These are phyloP conservation scores for Rhinocladiella similis DNA, from an alignment of 2,329 filamentous ascomycete species.

Conservation along the genomic window DNA sequence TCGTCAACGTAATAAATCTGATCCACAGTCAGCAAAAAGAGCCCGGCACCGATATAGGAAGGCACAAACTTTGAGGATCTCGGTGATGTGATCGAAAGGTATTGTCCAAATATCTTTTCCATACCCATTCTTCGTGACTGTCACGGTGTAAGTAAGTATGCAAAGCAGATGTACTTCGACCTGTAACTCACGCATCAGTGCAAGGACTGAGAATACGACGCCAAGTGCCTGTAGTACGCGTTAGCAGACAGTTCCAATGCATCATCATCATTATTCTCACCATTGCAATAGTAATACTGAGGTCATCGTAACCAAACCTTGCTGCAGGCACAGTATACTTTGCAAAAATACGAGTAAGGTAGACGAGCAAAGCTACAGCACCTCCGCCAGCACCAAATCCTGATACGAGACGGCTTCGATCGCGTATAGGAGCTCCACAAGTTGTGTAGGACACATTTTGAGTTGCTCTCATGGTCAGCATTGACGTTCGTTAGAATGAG, in stretches of 20 bases:
- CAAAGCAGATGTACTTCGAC: not conserved
- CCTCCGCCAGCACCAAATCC: slow-evolving; percentile 37
- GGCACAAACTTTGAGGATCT: slow-evolving; percentile 39
- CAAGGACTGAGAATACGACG: slow-evolving; percentile 31
- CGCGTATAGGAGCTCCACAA: slow-evolving; percentile 41
- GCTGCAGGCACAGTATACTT: slow-evolving; percentile 38
- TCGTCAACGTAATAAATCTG: slow-evolving; percentile 36
- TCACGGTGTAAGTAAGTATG: not conserved
- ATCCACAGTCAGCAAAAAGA: slow-evolving; percentile 31
- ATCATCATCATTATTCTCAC: slow-evolving; percentile 17
- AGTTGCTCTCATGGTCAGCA: slow-evolving; percentile 32
- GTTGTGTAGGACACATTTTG: slow-evolving; percentile 44
- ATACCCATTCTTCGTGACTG: slow-evolving; percentile 36
- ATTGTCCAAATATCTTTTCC: slow-evolving; percentile 50
- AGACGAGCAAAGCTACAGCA: slow-evolving; percentile 37
- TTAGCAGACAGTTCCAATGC: not conserved
- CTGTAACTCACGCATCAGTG: slow-evolving; percentile 30
- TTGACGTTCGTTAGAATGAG: not conserved
- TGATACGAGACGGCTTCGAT: slow-evolving; percentile 36
- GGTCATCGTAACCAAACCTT: slow-evolving; percentile 43
- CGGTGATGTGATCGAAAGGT: slow-evolving; percentile 43
- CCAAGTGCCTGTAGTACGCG: slow-evolving; percentile 22
- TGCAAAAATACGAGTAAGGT: slow-evolving; percentile 39
- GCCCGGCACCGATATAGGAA: slow-evolving; percentile 28
- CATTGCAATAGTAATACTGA: slow-evolving; percentile 37